These are phyloP conservation scores for Yamagishiella unicocca DNA, from an alignment of 139 green algal species.

Conservation along the genomic window DNA sequence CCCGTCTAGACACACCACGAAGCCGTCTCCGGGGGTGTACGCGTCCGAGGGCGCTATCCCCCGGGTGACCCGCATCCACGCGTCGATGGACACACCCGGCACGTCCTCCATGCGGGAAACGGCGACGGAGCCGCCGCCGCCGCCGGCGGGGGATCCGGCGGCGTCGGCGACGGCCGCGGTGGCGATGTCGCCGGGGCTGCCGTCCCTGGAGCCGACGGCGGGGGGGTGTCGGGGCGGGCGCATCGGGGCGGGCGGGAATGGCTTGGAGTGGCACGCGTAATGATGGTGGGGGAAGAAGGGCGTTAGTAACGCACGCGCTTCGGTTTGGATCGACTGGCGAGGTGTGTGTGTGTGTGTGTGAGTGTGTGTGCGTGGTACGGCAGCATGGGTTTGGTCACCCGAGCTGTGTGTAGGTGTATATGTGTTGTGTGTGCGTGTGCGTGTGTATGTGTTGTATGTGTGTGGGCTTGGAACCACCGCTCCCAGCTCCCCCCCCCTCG, in stretches of 20 bases:
- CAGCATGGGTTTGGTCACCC: too few species aligned
- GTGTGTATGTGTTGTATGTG: too few species aligned
- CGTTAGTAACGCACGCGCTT: too few species aligned
- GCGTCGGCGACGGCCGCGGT: neutral
- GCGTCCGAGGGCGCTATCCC: constrained; percentile 63
- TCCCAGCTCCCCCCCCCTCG: neutral
- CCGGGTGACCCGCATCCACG: constrained; percentile 67
- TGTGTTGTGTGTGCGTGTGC: too few species aligned
- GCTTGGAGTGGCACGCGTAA: too few species aligned
- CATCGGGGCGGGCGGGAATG: too few species aligned
- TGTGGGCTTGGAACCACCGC: neutral
- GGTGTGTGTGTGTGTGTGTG: too few species aligned
- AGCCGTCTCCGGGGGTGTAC: constrained; percentile 68
- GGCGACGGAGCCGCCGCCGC: neutral
- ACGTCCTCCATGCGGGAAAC: constrained; percentile 59
- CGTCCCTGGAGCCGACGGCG: neutral
- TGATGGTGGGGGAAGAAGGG: too few species aligned
- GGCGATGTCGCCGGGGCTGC: constrained; percentile 2
- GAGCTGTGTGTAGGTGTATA: too few species aligned
- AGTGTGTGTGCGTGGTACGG: too few species aligned
- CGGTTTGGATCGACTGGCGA: too few species aligned
- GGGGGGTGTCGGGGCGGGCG: too few species aligned
- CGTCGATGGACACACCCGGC: constrained; percentile 61
- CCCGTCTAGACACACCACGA: constrained; percentile 69
- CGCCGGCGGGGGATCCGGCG: neutral